phyloP scores from a whole-genome alignment of 2,329 filamentous ascomycete genomes.

The Didymella pomorum region DNA sequence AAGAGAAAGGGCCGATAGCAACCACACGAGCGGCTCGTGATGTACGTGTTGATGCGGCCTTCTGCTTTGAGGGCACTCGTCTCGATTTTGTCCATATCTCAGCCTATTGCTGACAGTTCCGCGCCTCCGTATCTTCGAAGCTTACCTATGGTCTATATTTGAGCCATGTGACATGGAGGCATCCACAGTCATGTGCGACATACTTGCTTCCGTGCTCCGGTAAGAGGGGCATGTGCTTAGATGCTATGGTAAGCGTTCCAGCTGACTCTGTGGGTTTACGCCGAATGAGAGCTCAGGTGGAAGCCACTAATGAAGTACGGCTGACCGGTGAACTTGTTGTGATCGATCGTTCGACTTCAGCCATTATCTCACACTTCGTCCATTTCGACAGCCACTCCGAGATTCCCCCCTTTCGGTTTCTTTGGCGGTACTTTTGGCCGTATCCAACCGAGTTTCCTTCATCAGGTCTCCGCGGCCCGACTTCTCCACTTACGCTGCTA shows the following conservation, averaged over 20 bases:
- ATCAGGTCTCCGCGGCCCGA: slow-evolving; percentile 8
- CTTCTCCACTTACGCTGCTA: slow-evolving; percentile 11
- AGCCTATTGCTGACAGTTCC: not conserved
- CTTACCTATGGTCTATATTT: not conserved
- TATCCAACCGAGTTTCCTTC: not conserved
- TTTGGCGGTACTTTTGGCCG: not conserved
- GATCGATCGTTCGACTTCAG: slow-evolving; percentile 2
- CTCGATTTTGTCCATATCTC: not conserved
- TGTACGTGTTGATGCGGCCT: slow-evolving; percentile 3
- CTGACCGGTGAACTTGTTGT: slow-evolving; percentile 3
- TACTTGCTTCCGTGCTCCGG: slow-evolving; percentile 14
- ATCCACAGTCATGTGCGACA: slow-evolving; percentile 9
- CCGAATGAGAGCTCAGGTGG: not conserved
- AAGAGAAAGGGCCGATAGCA: slow-evolving; percentile 13
- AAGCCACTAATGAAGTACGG: not conserved
- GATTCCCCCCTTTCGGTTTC: not conserved
- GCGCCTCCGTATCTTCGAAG: not conserved
- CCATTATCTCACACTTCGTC: not conserved
- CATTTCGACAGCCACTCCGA: not conserved
- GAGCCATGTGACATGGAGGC: slow-evolving; percentile 12
- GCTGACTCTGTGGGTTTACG: not conserved
- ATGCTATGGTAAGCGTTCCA: slow-evolving; percentile 5
- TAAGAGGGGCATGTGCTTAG: not conserved
- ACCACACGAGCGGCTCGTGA: slow-evolving; percentile 11
- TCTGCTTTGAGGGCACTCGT: slow-evolving; percentile 4